A percentile compares a stretch with the other conserved stretches of the same genome.
These are phyloP conservation scores for Tolypocladium endophyticum DNA, from an alignment of 2,329 filamentous ascomycete genomes.

Conservation along the genomic window DNA sequence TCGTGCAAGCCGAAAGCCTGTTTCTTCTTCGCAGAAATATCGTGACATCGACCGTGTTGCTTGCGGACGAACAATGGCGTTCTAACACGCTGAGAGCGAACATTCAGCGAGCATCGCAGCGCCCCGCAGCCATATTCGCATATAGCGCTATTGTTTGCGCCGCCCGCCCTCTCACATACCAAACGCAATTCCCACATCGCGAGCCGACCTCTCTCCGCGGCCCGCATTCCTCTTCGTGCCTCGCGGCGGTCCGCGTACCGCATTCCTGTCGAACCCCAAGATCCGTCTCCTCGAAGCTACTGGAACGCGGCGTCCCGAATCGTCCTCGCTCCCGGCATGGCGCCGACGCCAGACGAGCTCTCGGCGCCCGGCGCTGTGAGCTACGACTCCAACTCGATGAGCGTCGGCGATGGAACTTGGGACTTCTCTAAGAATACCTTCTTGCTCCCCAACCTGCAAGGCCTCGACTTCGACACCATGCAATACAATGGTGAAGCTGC, in stretches of 20 bases:
- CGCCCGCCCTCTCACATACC: background rate
- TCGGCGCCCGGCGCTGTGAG: conserved; percentile 61
- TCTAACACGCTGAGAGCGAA: background rate
- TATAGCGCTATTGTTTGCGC: background rate
- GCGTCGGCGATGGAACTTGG: conserved; percentile 77
- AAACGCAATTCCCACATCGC: background rate
- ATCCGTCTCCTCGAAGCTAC: conserved; percentile 3
- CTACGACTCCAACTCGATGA: conserved; percentile 65
- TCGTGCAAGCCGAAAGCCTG: background rate
- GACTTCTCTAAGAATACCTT: conserved; percentile 68
- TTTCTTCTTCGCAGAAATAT: background rate
- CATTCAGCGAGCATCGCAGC: background rate
- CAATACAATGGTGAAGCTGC: conserved; percentile 62
- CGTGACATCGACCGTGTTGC: background rate
- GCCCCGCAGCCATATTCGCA: background rate
- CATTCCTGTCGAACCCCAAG: background rate
- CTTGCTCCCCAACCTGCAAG: conserved; percentile 65
- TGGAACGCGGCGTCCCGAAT: conserved; percentile 11
- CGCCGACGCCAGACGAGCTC: conserved; percentile 47
- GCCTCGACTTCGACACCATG: conserved; percentile 72
- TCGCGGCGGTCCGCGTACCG: background rate
- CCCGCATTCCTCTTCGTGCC: background rate
- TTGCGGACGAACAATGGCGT: background rate
- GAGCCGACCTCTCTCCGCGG: background rate
- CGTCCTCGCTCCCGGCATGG: conserved; percentile 39